Evolutionary conservation across 2,329 filamentous ascomycete species (phyloP).

Genomic region (Thyridium curvatum): DNA sequence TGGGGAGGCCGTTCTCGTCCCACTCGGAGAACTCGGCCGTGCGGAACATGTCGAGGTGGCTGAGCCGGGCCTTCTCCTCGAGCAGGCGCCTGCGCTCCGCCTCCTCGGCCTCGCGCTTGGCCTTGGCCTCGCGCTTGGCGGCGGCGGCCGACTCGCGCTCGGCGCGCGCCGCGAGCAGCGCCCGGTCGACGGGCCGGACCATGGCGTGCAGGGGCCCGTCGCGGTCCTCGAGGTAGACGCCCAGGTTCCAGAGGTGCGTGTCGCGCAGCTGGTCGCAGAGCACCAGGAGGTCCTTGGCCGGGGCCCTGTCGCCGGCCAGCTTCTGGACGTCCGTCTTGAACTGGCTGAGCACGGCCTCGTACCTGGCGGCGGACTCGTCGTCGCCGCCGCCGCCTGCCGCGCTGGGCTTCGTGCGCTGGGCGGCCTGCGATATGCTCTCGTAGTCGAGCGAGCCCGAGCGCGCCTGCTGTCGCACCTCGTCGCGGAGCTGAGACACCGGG

Average conservation of each 20-base stretch:
- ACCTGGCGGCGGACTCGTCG: constrained; percentile 11
- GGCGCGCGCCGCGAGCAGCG: constrained; percentile 50
- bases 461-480: constrained; percentile 54
- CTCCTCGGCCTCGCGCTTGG: constrained; percentile 42
- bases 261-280: constrained; percentile 80
- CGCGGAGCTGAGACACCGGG: constrained; percentile 49
- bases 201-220: constrained; percentile 61
- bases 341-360: constrained; percentile 20
- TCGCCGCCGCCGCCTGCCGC: constrained; percentile 3
- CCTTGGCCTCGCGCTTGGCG: constrained; percentile 50
- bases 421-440: constrained; percentile 24
- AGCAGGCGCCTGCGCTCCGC: constrained; percentile 36
- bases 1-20: constrained; percentile 78
- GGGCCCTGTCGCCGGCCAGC: constrained; percentile 32
- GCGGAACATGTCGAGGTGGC: constrained; percentile 51
- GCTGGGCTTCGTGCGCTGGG: constrained; percentile 21
- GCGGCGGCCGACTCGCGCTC: constrained; percentile 55
- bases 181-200: constrained; percentile 58
- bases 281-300: constrained; percentile 59
- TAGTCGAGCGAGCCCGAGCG: constrained; percentile 37
- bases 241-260: constrained; percentile 71
- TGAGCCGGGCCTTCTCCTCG: constrained; percentile 47
- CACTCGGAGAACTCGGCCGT: constrained; percentile 63
- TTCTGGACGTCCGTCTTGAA: constrained; percentile 35
- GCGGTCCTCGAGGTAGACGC: constrained; percentile 84